Percentiles rank a stretch among this genome's conserved stretches.
phyloP scores from a whole-genome alignment of 2,329 filamentous ascomycete species.

The Phaeosphaeriaceae sp. region DNA sequence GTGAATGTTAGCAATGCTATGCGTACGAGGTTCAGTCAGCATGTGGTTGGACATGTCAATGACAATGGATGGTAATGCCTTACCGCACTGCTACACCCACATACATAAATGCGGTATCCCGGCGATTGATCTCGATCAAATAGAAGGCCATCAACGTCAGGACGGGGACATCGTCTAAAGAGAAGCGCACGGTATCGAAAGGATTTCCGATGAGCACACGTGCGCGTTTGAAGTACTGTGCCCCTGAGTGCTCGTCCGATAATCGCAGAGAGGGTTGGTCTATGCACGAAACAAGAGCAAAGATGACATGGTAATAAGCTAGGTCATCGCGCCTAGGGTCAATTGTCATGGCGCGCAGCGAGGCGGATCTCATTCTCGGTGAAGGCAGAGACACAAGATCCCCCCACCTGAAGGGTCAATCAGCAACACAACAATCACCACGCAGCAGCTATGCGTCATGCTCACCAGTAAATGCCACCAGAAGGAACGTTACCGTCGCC shows the following conservation, averaged over 20 bases:
- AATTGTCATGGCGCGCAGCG: constrained; percentile 23
- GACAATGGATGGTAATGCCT: neutral
- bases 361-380: constrained; percentile 15
- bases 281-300: constrained; percentile 31
- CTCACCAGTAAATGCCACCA: constrained; percentile 32
- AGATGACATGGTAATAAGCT: constrained; percentile 36
- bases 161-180: constrained; percentile 32
- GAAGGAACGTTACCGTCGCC: constrained; percentile 30
- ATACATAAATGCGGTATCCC: constrained; percentile 37
- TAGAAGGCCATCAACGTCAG: constrained; percentile 37
- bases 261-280: constrained; percentile 17
- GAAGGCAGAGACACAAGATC: constrained; percentile 25
- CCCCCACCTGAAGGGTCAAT: constrained; percentile 23
- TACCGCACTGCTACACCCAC: constrained; percentile 30
- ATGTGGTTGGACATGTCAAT: neutral
- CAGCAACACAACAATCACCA: neutral
- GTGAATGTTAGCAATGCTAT: constrained; percentile 33
- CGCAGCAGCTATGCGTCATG: neutral
- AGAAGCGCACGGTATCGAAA: constrained; percentile 33
- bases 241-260: constrained; percentile 27
- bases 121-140: constrained; percentile 37
- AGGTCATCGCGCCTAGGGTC: constrained; percentile 27
- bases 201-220: constrained; percentile 35
- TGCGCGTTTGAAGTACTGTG: constrained; percentile 35
- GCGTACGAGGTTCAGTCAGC: neutral